phyloP scores from a whole-genome alignment of 148 eudicot genomes.

The Rhododendron ovatum region DNA sequence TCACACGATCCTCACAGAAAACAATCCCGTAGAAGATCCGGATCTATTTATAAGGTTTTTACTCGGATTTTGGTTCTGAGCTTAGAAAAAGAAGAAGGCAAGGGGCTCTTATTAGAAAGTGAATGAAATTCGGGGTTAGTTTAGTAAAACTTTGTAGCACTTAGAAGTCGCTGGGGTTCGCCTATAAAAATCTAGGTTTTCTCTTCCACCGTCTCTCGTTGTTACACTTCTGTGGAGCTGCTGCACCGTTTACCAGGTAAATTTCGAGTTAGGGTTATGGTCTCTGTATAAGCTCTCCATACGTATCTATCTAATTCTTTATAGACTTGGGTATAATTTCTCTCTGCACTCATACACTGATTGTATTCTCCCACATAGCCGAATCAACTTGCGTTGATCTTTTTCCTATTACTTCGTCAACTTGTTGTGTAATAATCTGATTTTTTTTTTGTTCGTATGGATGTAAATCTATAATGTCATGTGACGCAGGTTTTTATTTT shows the following conservation, averaged over 20 bases:
- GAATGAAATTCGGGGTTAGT: background rate
- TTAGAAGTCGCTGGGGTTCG: background rate
- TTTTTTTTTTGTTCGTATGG: background rate
- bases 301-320: background rate
- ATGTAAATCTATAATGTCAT: background rate
- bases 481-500: background rate
- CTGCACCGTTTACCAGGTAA: constrained; percentile 9
- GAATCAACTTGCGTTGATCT: background rate
- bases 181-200: background rate
- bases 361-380: background rate
- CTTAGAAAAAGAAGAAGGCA: background rate
- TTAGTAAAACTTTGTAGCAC: background rate
- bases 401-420: background rate
- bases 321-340: background rate
- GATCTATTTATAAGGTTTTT: no score
- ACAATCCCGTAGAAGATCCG: no score
- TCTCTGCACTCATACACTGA: background rate
- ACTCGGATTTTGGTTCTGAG: no score
- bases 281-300: background rate
- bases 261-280: constrained; percentile 2
- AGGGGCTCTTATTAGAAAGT: background rate
- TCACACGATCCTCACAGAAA: no score
- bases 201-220: background rate
- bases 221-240: constrained; percentile 9
- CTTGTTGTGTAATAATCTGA: background rate